Evolutionary conservation across 192 early-diverging fungal genomes (phyloP).

Genomic region (Backusella circina): DNA sequence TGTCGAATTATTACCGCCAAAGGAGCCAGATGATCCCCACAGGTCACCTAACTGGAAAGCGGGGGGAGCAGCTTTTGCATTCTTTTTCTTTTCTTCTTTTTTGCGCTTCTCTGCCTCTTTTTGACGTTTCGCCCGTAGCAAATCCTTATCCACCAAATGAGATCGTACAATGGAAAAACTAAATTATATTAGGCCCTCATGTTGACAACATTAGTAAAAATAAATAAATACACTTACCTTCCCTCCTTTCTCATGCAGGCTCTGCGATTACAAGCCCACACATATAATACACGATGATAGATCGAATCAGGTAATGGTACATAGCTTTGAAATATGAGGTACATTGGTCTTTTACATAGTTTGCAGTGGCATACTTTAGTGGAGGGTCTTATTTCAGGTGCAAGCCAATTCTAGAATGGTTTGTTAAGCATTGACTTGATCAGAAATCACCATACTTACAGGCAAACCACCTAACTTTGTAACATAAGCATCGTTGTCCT

Average conservation of each 20-base stretch:
- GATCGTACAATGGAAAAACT: slow-evolving; percentile 60
- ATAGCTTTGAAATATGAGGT: slow-evolving; percentile 69
- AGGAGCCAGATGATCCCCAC: background rate
- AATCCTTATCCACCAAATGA: slow-evolving; percentile 61
- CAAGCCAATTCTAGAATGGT: slow-evolving; percentile 37
- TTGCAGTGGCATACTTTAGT: slow-evolving; percentile 39
- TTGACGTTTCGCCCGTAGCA: slow-evolving; percentile 50
- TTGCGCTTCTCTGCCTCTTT: slow-evolving; percentile 30
- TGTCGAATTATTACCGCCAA: background rate
- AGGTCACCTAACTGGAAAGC: slow-evolving; percentile 11
- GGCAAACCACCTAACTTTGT: slow-evolving; percentile 68
- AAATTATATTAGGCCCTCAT: background rate
- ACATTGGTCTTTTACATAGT: slow-evolving; percentile 56
- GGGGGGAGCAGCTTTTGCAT: background rate
- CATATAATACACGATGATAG: slow-evolving; percentile 74
- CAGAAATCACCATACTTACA: slow-evolving; percentile 35
- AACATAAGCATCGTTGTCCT: slow-evolving; percentile 54
- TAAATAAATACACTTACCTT: slow-evolving; percentile 38
- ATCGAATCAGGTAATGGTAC: slow-evolving; percentile 66
- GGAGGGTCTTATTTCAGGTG: slow-evolving; percentile 28
- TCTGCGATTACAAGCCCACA: slow-evolving; percentile 76
- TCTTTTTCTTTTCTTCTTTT: slow-evolving; percentile 21
- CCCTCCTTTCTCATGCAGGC: slow-evolving; percentile 69
- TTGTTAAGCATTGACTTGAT: background rate
- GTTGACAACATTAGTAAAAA: background rate